Evolutionary conservation across 192 early-diverging fungal species (phyloP), one percentile per base, ranked within the genome.

Genomic region (Thoreauomyces humboldtii): DNA sequence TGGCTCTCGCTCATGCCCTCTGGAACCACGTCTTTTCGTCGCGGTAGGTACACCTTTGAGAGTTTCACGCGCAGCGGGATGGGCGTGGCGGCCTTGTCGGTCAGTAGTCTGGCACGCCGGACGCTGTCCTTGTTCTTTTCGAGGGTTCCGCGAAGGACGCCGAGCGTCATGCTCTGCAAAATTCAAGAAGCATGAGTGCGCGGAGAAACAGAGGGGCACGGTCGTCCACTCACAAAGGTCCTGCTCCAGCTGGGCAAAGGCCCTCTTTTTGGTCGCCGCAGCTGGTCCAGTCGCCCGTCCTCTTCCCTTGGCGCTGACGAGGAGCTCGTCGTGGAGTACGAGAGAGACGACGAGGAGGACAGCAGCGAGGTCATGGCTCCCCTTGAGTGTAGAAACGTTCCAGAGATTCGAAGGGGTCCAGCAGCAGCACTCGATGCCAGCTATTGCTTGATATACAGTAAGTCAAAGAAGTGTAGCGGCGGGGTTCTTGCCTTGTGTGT

Each of bases 31-130:
- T 73, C 70, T 7, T 63, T 55, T 46, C 70, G 62, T 3, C 66
- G 59, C 9, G 73, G 72, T 31, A 78, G 72, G 28, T 63, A 46
- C 17, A 75, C 22, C 50, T 74, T 74, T 42, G 56, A 25, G 14
- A 74, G 36, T 17, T 52, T 51, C 2, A 42, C 43, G 6, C 29
- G 25, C 2, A 74, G 32, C 17, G 73, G 73, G 11, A 59, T 38
- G 44, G 72, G 72, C 3, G 51, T 42, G 2, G 72, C 61, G 28
- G 65, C 57, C 33, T 69, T 69, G 7, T 34, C 19, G 36, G 59
- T 63, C 11, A 63, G 60, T 14, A 63, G 32, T 21, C 59, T 50
- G 11, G 69, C 69, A 22, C 51, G 62, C 11, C 9, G 11, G 17
- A 71, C 28, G 27, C 37, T 47, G 27, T 43, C 50, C 33, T 61